A percentile compares a stretch with the other conserved stretches of the same genome.
Evolutionary conservation across 192 early-diverging fungal genomes (phyloP).

Genomic region (Diversispora eburnea): DNA sequence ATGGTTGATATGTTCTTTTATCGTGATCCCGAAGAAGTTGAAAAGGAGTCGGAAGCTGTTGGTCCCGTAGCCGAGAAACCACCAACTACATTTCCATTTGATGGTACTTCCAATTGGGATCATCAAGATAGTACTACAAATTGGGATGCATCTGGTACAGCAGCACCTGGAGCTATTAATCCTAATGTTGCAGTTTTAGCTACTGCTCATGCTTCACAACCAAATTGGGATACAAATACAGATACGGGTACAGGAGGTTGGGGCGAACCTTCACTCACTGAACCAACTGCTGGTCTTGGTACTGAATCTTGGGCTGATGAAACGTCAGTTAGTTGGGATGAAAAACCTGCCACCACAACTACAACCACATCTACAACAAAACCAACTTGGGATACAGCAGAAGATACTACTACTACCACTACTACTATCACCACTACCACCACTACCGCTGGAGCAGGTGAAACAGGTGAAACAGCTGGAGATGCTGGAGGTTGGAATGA

Average conservation of each 20-base stretch:
- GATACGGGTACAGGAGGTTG: background rate
- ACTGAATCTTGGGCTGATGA: constrained; percentile 8
- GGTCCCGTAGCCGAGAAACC: constrained; percentile 43
- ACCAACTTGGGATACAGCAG: background rate
- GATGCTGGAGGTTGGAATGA: background rate
- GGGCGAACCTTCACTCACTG: background rate
- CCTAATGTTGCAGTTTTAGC: constrained; percentile 43
- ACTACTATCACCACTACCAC: background rate
- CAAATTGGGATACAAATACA: constrained; percentile 16
- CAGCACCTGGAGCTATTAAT: constrained; percentile 43
- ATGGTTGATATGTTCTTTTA: constrained; percentile 99
- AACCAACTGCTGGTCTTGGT: background rate
- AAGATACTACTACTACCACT: background rate
- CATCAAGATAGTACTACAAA: constrained; percentile 42
- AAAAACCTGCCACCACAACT: no score
- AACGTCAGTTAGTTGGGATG: background rate
- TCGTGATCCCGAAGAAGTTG: constrained; percentile 95
- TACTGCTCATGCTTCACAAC: constrained; percentile 13
- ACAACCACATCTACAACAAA: no score
- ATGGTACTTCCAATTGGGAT: constrained; percentile 58
- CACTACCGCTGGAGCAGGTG: background rate
- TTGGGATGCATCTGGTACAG: constrained; percentile 33
- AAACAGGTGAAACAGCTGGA: background rate
- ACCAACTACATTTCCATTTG: constrained; percentile 36
- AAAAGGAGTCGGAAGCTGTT: constrained; percentile 83